These are phyloP conservation scores for Dioszegia hungarica DNA, from an alignment of 768 basidiomycete genomes.

Conservation along the genomic window DNA sequence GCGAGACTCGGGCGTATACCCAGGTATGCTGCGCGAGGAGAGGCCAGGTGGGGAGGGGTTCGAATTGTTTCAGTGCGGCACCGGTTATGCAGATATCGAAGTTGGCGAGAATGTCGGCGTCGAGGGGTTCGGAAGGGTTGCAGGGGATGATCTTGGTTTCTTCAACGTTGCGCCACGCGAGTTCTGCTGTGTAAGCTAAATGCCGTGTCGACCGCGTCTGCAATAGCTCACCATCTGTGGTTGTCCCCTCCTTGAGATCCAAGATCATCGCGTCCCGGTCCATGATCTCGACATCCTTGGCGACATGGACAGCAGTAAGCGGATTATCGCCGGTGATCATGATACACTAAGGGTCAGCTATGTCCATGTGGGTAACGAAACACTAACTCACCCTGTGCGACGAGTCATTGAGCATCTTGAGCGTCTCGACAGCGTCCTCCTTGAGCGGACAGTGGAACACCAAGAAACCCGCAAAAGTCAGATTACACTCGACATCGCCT, in stretches of 20 bases:
- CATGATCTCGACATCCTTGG: slow-evolving; percentile 91
- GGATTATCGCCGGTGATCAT: slow-evolving; percentile 99
- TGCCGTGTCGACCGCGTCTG: neutral
- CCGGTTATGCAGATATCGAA: slow-evolving; percentile 98
- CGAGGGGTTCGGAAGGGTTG: slow-evolving; percentile 71
- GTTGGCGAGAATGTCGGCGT: slow-evolving; percentile 67
- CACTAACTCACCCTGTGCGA: slow-evolving; percentile 76
- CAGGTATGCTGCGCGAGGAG: slow-evolving; percentile 88
- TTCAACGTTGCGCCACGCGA: slow-evolving; percentile 90
- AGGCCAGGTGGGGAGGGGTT: slow-evolving; percentile 62
- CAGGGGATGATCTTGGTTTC: slow-evolving; percentile 84
- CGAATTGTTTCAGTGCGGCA: slow-evolving; percentile 82
- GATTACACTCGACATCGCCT: slow-evolving; percentile 68
- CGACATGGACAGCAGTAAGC: slow-evolving; percentile 91
- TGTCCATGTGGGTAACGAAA: neutral
- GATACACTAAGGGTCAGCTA: slow-evolving; percentile 62
- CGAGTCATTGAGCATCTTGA: slow-evolving; percentile 92
- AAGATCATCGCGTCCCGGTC: slow-evolving; percentile 91
- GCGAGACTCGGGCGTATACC: slow-evolving; percentile 98
- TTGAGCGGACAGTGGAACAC: slow-evolving; percentile 99
- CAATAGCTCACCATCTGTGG: slow-evolving; percentile 59
- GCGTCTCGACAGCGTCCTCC: slow-evolving; percentile 77
- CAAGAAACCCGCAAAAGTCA: slow-evolving; percentile 90
- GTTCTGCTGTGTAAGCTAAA: slow-evolving; percentile 54
- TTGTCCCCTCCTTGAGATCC: slow-evolving; percentile 76